Conservation (phyloP, 2,329 filamentous ascomycete genomes). For the Microsporum canis region DNA sequence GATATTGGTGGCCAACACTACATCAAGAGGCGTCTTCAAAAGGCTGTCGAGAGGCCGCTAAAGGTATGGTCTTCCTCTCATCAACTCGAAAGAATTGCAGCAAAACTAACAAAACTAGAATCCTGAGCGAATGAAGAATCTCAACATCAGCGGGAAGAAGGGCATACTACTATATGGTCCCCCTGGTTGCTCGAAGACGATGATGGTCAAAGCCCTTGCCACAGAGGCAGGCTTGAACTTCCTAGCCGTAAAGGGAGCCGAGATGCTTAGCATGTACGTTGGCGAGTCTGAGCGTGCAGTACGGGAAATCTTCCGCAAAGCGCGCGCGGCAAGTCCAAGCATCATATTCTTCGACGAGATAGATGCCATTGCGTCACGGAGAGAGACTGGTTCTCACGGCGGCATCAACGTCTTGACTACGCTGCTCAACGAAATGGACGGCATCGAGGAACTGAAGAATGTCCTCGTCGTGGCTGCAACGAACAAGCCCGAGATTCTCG, state of each 20-base stretch:
- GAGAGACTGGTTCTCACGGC: conserved; percentile 41
- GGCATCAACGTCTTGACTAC: conserved; percentile 77
- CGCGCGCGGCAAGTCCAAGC: conserved; percentile 71
- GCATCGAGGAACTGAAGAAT: conserved; percentile 71
- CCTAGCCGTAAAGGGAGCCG: conserved; percentile 84
- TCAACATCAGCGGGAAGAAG: conserved; percentile 54
- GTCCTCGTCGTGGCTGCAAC: conserved; percentile 85
- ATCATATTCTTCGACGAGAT: conserved; percentile 98
- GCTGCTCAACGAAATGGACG: conserved; percentile 88
- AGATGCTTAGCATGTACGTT: conserved; percentile 93
- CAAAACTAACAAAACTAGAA: conserved; percentile 25
- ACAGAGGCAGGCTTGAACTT: conserved; percentile 89
- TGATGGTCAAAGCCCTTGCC: conserved; percentile 81
- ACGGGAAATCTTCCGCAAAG: conserved; percentile 74
- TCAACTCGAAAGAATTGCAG: background rate
- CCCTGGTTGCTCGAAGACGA: conserved; percentile 87
- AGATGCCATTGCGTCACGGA: conserved; percentile 61
- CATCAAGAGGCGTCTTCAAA: conserved; percentile 57
- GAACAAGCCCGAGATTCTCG: conserved; percentile 76
- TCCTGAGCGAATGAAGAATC: conserved; percentile 39
- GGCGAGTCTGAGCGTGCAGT: conserved; percentile 84
- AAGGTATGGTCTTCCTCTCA: conserved; percentile 32
- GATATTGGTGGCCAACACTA: conserved; percentile 78
- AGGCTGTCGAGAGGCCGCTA: conserved; percentile 48
- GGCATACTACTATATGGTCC: conserved; percentile 84